Evolutionary conservation across 1,284 basidiomycete species (phyloP).

Genomic region (Tilletia caries): DNA sequence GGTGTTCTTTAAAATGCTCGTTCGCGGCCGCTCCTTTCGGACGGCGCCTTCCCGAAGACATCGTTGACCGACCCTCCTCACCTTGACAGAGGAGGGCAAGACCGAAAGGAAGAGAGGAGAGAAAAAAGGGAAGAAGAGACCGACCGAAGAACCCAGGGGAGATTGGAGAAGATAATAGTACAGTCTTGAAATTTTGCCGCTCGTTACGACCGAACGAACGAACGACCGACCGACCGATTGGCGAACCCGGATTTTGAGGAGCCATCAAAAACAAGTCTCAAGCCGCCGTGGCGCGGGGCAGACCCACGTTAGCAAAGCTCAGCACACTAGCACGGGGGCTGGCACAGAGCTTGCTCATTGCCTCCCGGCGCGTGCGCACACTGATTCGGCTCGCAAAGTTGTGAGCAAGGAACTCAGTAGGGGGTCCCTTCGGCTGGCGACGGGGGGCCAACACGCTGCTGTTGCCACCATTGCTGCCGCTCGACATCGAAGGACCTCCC

Average conservation of each 20-base stretch:
- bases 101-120: neutral
- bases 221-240: no score
- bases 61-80: neutral
- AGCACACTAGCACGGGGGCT: slow-evolving; percentile 36
- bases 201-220: no score
- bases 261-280: no score
- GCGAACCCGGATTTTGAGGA: no score
- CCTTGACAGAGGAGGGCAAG: neutral
- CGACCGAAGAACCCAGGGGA: neutral
- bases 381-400: slow-evolving; percentile 45
- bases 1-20: no score
- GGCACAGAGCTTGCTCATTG: slow-evolving; percentile 45
- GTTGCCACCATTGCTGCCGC: slow-evolving; percentile 11
- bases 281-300: slow-evolving; percentile 6
- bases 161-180: slow-evolving; percentile 7
- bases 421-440: slow-evolving; percentile 45
- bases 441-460: slow-evolving; percentile 28
- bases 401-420: slow-evolving; percentile 40
- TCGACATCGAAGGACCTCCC: neutral
- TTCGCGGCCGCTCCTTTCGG: no score
- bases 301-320: slow-evolving; percentile 23
- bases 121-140: neutral
- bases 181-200: neutral
- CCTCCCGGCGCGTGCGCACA: slow-evolving; percentile 40
- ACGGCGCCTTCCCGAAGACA: no score